Conservation (phyloP, 352 stramenopile genomes). For the Phytophthora brassicae region DNA sequence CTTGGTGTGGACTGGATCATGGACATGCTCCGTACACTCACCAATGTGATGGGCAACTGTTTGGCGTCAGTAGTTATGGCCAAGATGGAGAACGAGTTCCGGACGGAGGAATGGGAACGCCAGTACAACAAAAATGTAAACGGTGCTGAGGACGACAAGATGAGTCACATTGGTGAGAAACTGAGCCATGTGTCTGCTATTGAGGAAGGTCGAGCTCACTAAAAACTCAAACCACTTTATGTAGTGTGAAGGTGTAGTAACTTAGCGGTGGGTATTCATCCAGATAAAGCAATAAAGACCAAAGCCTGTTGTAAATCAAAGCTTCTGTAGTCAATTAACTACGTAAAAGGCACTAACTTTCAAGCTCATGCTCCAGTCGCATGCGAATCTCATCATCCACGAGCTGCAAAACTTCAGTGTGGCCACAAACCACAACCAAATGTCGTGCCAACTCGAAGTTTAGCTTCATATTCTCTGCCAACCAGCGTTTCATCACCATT, state of each 20-base stretch:
- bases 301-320: background rate
- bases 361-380: background rate
- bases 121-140: no score
- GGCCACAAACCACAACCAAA: background rate
- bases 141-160: slow-evolving; percentile 17
- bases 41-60: slow-evolving; percentile 61
- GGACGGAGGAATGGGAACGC: slow-evolving; percentile 47
- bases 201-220: slow-evolving; percentile 23
- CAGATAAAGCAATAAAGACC: no score
- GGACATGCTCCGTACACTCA: slow-evolving; percentile 59
- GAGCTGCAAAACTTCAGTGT: background rate
- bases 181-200: slow-evolving; percentile 23
- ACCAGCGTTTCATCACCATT: background rate
- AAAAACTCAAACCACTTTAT: no score
- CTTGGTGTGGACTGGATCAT: slow-evolving; percentile 62
- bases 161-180: slow-evolving; percentile 27
- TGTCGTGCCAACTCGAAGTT: background rate
- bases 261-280: no score
- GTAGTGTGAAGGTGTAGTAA: no score
- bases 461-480: background rate
- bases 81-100: slow-evolving; percentile 65
- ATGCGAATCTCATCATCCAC: background rate
- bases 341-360: no score
- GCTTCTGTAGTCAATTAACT: no score
- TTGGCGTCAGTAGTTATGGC: slow-evolving; percentile 60